Conservation (phyloP, 805 yeast species). For the Scheffersomyces coipomensis region DNA sequence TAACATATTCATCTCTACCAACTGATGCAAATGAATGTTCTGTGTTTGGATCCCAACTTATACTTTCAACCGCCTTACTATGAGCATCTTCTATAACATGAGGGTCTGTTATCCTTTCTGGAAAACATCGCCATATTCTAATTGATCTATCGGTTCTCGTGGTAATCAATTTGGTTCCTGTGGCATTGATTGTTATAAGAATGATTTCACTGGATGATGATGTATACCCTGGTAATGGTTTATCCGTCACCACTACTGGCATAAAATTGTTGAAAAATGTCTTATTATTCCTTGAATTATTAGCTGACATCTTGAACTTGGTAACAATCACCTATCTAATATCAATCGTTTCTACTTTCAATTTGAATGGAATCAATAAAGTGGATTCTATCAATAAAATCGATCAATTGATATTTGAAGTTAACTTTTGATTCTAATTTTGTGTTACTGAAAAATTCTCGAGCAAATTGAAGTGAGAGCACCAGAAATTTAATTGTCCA, state of each 20-base stretch:
- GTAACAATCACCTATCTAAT: too few species aligned
- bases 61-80: constrained; percentile 31
- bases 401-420: too few species aligned
- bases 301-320: constrained; percentile 3
- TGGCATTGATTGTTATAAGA: constrained; percentile 34
- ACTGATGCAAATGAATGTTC: constrained; percentile 48
- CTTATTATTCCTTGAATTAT: constrained; percentile 7
- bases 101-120: constrained; percentile 32
- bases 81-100: constrained; percentile 42
- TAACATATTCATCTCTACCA: constrained; percentile 45
- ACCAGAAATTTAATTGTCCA: too few species aligned
- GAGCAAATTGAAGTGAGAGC: too few species aligned
- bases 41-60: constrained; percentile 50
- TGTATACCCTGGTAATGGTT: constrained; percentile 13
- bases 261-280: constrained; percentile 20
- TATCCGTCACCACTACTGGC: constrained; percentile 12
- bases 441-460: too few species aligned
- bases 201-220: constrained; percentile 29
- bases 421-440: too few species aligned
- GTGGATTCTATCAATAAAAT: too few species aligned
- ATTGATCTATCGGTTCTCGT: constrained; percentile 44
- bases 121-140: constrained; percentile 35
- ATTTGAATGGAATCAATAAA: too few species aligned
- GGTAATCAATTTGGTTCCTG: constrained; percentile 42
- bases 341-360: too few species aligned